Evolutionary conservation across 78 protist species (phyloP).

Genomic region (Dictyostelium discoideum): dicty_2.7 NC_007089.4:2478501-2479000

Average conservation of each 20-base stretch:
- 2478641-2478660: conserved; percentile 75
- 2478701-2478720: conserved; percentile 52
- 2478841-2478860: conserved; percentile 78
- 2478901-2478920: conserved; percentile 52
- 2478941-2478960: background rate
- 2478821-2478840: background rate
- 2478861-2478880: conserved; percentile 82
- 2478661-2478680: conserved; percentile 48
- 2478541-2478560: conserved; percentile 85
- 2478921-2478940: conserved; percentile 1
- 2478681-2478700: background rate
- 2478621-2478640: conserved; percentile 55
- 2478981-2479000: background rate
- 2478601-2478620: conserved; percentile 2
- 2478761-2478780: conserved; percentile 12
- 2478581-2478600: conserved; percentile 30
- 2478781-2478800: conserved; percentile 51
- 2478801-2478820: background rate
- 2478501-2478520: conserved; percentile 88
- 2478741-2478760: conserved; percentile 48
- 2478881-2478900: conserved; percentile 84
- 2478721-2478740: conserved; percentile 83
- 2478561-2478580: conserved; percentile 86
- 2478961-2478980: conserved; percentile 6
- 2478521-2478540: conserved; percentile 54